Evolutionary conservation across 2,329 filamentous ascomycete genomes (phyloP).

Genomic region (Claviceps sp.): DNA sequence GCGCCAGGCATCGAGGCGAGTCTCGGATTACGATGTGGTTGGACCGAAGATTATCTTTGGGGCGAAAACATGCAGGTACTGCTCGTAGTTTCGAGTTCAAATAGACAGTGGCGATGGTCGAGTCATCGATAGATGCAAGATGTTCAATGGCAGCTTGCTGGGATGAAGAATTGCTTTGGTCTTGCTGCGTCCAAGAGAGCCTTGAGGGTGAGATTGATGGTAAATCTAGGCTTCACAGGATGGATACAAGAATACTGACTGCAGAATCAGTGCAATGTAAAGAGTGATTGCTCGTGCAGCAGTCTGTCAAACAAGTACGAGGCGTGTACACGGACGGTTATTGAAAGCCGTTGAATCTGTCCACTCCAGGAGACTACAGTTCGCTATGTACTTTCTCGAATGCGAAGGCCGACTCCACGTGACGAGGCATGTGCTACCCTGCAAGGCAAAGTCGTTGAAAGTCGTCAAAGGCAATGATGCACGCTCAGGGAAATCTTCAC

Average conservation of each 20-base stretch:
- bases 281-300: not conserved
- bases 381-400: not conserved
- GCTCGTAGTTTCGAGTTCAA: not conserved
- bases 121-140: not conserved
- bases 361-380: not conserved
- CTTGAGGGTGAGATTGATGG: too few relatives aligned
- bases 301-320: not conserved
- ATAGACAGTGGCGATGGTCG: too few relatives aligned
- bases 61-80: not conserved
- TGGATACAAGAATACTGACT: not conserved
- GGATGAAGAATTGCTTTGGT: not conserved
- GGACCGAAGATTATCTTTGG: not conserved
- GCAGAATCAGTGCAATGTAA: not conserved
- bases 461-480: too few relatives aligned
- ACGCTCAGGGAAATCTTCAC: too few relatives aligned
- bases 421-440: not conserved
- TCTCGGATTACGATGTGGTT: not conserved
- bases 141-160: not conserved
- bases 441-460: not conserved
- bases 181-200: not conserved
- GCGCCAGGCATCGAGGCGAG: conserved; percentile 27
- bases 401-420: not conserved
- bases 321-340: not conserved
- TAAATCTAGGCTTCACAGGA: not conserved
- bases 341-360: not conserved